Base-by-base conservation (phyloP, 2,329 filamentous ascomycete genomes). In the Pseudogymnoascus sp. region DNA sequence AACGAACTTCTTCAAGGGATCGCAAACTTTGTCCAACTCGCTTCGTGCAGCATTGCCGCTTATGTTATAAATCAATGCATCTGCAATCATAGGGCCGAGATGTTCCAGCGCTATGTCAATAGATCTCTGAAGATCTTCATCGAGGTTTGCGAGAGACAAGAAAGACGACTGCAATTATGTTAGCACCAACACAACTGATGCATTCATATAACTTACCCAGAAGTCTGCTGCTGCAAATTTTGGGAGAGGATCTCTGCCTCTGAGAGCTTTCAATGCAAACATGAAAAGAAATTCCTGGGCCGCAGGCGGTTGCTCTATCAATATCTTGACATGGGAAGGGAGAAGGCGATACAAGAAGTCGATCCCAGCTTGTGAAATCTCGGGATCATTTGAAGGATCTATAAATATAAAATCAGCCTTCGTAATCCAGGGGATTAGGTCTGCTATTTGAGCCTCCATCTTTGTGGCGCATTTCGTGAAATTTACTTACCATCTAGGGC, bases 181-280 rank as follows among this genome's bases (percentile, higher is more conserved):
- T 61, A 66, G 66, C 64, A 26, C 3, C 11, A 19, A 10, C 38
- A 35, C 58, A 61, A 29, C 14, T 38, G 6, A 45, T 26, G 33
- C 26, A 35, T 60, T 33, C 23, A 8, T 19, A 37, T 63, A 60
- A 70, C 79, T 67, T 74, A 88, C 86, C 89, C 91, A 94, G 65
- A 95, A 90, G 29, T 88, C 84, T 7, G 86, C 83, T 1, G 90
- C 83, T 2, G 88, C 83, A 31, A 82, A 82, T 74, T 94, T 95
- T 0, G 90, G 88, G 8, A 95, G 76, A 0, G 88, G 85, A 64
- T 94, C 90, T 31, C 81, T 84, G 11, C 87, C 87, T 45, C 86
- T 81, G 6, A 95, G 76, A 6, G 90, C 85, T 68, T 84, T 82
- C 11, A 94, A 76, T 0, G 86, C 83, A 69, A 93, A 92, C 61